phyloP scores from a whole-genome alignment of 352 stramenopile species.

The Pythium aristosporum region DNA sequence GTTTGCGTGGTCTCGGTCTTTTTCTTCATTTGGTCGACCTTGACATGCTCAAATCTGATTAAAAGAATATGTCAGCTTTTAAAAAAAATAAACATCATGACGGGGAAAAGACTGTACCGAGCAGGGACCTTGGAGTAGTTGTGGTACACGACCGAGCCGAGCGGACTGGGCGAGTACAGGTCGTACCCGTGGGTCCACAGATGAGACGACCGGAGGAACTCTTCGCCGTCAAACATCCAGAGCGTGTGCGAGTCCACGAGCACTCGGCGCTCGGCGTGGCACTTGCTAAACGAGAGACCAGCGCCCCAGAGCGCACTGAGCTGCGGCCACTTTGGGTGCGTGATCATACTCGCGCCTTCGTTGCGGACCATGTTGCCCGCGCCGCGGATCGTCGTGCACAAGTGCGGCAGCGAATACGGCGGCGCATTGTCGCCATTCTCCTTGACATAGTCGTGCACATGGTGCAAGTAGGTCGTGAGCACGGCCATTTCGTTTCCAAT shows the following conservation, averaged over 20 bases:
- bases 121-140: constrained; percentile 44
- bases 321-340: constrained; percentile 66
- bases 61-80: background rate
- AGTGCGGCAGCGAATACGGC: constrained; percentile 53
- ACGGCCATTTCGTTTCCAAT: constrained; percentile 85
- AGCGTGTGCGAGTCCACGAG: constrained; percentile 77
- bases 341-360: constrained; percentile 81
- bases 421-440: constrained; percentile 77
- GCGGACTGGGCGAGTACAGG: constrained; percentile 36
- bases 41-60: constrained; percentile 34
- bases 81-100: background rate
- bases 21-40: constrained; percentile 34
- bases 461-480: constrained; percentile 78
- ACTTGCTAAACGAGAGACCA: constrained; percentile 84
- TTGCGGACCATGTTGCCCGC: constrained; percentile 67
- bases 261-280: constrained; percentile 73
- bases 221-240: constrained; percentile 47
- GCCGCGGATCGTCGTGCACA: constrained; percentile 76
- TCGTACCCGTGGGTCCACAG: constrained; percentile 45
- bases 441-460: constrained; percentile 81
- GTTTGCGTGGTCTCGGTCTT: constrained; percentile 29
- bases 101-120: constrained; percentile 12
- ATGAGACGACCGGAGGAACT: constrained; percentile 38
- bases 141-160: constrained; percentile 44
- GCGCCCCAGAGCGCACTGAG: constrained; percentile 73